Evolutionary conservation across 1,139 yeast species (phyloP).

Genomic region (Zhuliangozyma parablackwelliae): DNA sequence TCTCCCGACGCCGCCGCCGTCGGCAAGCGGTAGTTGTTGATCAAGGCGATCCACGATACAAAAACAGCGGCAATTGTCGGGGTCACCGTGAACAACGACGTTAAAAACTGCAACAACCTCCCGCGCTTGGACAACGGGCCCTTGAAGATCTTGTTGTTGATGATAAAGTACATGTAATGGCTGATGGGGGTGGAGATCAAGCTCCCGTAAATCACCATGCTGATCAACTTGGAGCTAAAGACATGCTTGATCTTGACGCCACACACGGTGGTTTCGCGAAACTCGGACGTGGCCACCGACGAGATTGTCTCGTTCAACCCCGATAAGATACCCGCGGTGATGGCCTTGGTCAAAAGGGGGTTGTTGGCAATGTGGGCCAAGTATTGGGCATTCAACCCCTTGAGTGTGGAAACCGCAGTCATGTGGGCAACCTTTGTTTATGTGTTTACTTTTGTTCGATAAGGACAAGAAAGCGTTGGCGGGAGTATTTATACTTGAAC

Average conservation of each 20-base stretch:
- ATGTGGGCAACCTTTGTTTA: neutral
- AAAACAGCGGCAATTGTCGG: constrained; percentile 59
- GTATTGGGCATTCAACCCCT: constrained; percentile 26
- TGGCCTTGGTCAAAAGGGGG: constrained; percentile 58
- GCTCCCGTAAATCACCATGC: constrained; percentile 72
- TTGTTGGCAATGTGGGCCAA: constrained; percentile 36
- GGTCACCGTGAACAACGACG: constrained; percentile 59
- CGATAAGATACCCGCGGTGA: constrained; percentile 55
- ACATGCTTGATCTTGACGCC: constrained; percentile 28
- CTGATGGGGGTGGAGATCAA: constrained; percentile 69
- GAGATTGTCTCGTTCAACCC: constrained; percentile 60
- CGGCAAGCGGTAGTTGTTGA: constrained; percentile 28
- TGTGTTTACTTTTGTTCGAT: neutral
- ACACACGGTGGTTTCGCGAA: constrained; percentile 15
- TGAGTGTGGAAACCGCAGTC: constrained; percentile 6
- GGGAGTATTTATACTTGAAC: neutral
- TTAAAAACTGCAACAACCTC: constrained; percentile 55
- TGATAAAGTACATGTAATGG: constrained; percentile 52
- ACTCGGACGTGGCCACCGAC: constrained; percentile 46
- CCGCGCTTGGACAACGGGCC: constrained; percentile 30
- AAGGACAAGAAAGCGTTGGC: neutral
- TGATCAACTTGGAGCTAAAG: constrained; percentile 45
- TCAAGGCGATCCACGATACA: constrained; percentile 50
- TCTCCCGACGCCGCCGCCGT: constrained; percentile 6
- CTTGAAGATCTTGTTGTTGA: constrained; percentile 41